Evolutionary conservation across 345 rosid species (phyloP).

Genomic region (Gossypium raimondii): DNA sequence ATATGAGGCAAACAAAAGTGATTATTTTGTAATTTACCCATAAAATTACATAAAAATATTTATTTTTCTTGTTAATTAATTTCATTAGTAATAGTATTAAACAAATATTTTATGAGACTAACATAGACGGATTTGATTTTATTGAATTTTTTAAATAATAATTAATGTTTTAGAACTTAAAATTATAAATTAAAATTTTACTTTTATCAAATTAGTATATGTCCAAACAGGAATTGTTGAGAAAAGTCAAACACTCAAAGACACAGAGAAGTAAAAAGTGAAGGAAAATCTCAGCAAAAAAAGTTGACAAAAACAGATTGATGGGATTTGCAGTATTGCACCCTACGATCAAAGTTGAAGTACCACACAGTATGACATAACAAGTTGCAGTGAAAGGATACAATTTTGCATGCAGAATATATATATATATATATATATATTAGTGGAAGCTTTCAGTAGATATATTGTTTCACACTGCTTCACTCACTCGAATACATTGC

Average conservation of each 20-base stretch:
- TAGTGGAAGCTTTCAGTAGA: neutral
- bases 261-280: neutral
- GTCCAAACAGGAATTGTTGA: neutral
- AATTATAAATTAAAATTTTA: too few relatives aligned
- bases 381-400: neutral
- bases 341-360: slow-evolving; percentile 7
- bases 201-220: too few relatives aligned
- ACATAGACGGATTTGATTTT: too few relatives aligned
- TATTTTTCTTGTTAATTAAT: too few relatives aligned
- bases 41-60: too few relatives aligned
- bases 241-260: neutral
- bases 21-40: too few relatives aligned
- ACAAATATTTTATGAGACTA: too few relatives aligned
- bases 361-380: neutral
- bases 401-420: neutral
- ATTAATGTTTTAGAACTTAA: too few relatives aligned
- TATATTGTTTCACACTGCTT: slow-evolving; percentile 18
- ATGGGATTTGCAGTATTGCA: neutral
- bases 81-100: too few relatives aligned
- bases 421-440: neutral
- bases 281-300: slow-evolving; percentile 17
- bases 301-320: slow-evolving; percentile 15
- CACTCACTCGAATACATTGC: slow-evolving; percentile 22
- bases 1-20: too few relatives aligned
- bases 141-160: too few relatives aligned